phyloP scores from a whole-genome alignment of 352 stramenopile genomes.

The Pythium utonaiense region DNA sequence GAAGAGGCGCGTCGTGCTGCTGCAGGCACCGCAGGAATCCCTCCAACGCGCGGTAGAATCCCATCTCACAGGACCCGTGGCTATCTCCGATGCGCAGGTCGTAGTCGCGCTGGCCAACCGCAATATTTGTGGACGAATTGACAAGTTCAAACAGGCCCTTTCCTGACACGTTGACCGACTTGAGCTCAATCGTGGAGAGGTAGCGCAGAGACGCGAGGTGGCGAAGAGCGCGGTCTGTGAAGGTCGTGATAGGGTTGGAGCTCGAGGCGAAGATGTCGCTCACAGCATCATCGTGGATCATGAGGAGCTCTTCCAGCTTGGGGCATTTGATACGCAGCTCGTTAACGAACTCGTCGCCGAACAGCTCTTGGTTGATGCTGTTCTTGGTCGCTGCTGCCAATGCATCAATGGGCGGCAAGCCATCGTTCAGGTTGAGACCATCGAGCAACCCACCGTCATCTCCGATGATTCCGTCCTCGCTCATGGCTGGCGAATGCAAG shows the following conservation, averaged over 20 bases:
- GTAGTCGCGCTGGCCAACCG: slow-evolving; percentile 6
- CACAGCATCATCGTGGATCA: slow-evolving; percentile 3
- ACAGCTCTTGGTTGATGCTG: slow-evolving; percentile 9
- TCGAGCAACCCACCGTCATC: neutral
- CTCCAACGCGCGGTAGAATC: slow-evolving; percentile 12
- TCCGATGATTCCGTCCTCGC: neutral
- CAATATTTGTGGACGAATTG: slow-evolving; percentile 5
- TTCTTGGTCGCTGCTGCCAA: slow-evolving; percentile 9
- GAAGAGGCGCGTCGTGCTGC: slow-evolving; percentile 4
- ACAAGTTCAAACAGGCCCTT: slow-evolving; percentile 14
- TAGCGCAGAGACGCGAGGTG: neutral
- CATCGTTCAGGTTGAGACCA: neutral
- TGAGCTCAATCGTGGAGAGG: neutral
- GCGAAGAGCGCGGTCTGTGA: slow-evolving; percentile 3
- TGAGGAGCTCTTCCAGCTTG: neutral
- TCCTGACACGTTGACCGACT: slow-evolving; percentile 7
- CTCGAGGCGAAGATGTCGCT: slow-evolving; percentile 1
- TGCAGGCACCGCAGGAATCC: slow-evolving; percentile 10
- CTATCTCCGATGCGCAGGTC: slow-evolving; percentile 1
- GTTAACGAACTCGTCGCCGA: slow-evolving; percentile 13
- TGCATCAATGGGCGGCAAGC: neutral
- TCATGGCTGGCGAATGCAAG: neutral
- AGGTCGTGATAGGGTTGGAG: slow-evolving; percentile 3
- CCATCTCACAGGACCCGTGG: slow-evolving; percentile 3
- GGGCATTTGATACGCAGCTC: slow-evolving; percentile 1